Conservation (phyloP, 2,329 filamentous ascomycete species). For the Aureobasidium sp. region DNA sequence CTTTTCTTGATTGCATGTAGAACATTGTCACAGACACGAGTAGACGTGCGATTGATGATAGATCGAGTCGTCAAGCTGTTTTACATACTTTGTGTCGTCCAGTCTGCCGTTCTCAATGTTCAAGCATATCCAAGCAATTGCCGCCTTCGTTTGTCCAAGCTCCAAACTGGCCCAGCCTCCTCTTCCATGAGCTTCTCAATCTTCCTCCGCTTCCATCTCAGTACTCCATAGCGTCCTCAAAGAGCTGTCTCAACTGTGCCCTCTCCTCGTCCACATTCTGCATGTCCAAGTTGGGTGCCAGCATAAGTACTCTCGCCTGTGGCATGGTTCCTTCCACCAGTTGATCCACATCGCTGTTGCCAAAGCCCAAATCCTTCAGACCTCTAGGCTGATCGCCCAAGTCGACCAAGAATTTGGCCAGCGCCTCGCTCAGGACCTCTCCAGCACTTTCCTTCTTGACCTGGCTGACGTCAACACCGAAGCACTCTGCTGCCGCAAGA, state of each 20-base stretch:
- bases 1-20: no score
- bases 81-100: not conserved
- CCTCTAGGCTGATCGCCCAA: constrained; percentile 88
- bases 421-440: constrained; percentile 75
- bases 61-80: not conserved
- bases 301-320: constrained; percentile 80
- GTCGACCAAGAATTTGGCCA: constrained; percentile 71
- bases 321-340: constrained; percentile 93
- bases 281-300: constrained; percentile 69
- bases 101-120: not conserved
- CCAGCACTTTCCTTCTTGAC: constrained; percentile 87
- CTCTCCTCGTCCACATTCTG: constrained; percentile 41
- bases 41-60: not conserved
- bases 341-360: constrained; percentile 63
- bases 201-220: constrained; percentile 19
- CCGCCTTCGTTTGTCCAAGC: not conserved
- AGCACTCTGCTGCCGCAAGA: constrained; percentile 78
- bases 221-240: constrained; percentile 42
- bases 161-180: not conserved
- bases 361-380: constrained; percentile 76
- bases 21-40: not conserved
- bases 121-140: not conserved
- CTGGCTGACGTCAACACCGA: constrained; percentile 81
- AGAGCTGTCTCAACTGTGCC: constrained; percentile 41
- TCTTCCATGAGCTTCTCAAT: not conserved